Evolutionary conservation across 2,329 filamentous ascomycete genomes (phyloP).

Genomic region (Pleomassaria siparia): DNA sequence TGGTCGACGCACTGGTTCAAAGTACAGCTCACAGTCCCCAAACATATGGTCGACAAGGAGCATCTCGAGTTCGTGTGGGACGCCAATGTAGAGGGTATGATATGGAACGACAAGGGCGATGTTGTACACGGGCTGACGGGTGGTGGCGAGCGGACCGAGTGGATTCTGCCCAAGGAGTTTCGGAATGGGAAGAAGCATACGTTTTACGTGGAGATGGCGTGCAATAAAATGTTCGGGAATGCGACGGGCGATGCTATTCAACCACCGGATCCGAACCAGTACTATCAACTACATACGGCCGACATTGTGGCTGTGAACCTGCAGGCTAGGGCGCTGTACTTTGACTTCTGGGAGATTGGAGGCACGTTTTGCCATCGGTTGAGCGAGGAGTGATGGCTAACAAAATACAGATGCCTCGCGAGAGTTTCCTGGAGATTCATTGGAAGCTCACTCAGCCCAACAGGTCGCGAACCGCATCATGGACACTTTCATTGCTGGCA

Average conservation of each 20-base stretch:
- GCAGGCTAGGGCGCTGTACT: conserved; percentile 77
- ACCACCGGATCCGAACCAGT: conserved; percentile 81
- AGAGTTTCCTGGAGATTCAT: conserved; percentile 85
- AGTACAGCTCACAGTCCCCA: conserved; percentile 74
- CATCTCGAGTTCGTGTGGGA: conserved; percentile 97
- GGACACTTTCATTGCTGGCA: conserved; percentile 80
- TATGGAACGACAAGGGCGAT: conserved; percentile 89
- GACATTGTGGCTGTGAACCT: conserved; percentile 89
- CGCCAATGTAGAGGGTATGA: conserved; percentile 87
- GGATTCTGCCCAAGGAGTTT: conserved; percentile 81
- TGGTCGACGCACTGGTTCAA: conserved; percentile 99
- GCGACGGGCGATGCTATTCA: conserved; percentile 82
- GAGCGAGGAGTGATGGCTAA: neutral
- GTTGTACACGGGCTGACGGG: conserved; percentile 91
- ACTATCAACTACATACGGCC: conserved; percentile 74
- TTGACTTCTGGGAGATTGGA: conserved; percentile 94
- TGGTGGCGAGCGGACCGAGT: conserved; percentile 83
- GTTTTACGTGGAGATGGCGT: conserved; percentile 98
- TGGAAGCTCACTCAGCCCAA: conserved; percentile 84
- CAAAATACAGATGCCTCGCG: conserved; percentile 71
- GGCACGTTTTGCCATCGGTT: conserved; percentile 36
- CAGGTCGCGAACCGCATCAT: conserved; percentile 86
- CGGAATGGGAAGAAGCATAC: conserved; percentile 83
- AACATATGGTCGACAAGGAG: conserved; percentile 71
- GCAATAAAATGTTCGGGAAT: conserved; percentile 98